A percentile compares a stretch with the other conserved stretches of the same genome.
phyloP scores from a whole-genome alignment of 1,284 basidiomycete genomes.

The Irpex sp. region DNA sequence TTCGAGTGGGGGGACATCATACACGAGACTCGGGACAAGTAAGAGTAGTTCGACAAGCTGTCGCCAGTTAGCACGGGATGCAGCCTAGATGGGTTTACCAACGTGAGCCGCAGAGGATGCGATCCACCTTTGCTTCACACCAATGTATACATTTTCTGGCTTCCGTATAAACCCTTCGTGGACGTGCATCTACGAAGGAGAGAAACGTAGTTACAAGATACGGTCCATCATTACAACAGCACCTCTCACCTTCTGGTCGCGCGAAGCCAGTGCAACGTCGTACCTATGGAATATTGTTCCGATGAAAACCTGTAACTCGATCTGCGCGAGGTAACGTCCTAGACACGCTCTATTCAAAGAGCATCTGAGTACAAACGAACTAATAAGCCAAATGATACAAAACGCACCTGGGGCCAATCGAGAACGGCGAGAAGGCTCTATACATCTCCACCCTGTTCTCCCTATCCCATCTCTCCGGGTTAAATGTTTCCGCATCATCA shows the following conservation, averaged over 20 bases:
- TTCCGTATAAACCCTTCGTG: conserved; percentile 75
- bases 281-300: conserved; percentile 65
- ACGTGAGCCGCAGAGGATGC: too few relatives aligned
- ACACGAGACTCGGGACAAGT: too few relatives aligned
- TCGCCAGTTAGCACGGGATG: too few relatives aligned
- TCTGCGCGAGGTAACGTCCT: conserved; percentile 63
- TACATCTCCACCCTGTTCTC: conserved; percentile 3
- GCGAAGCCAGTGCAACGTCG: conserved; percentile 55
- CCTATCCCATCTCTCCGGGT: conserved; percentile 6
- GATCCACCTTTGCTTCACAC: not conserved
- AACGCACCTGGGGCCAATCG: conserved; percentile 51
- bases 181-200: conserved; percentile 45
- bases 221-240: not conserved
- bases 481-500: conserved; percentile 8
- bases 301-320: conserved; percentile 69
- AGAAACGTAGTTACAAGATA: not conserved
- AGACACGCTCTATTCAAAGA: conserved; percentile 38
- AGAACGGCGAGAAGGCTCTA: conserved; percentile 36
- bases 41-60: too few relatives aligned
- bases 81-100: too few relatives aligned
- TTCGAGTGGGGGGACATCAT: too few relatives aligned
- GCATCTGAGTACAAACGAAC: conserved; percentile 26
- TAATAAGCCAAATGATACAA: not conserved
- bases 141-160: conserved; percentile 34
- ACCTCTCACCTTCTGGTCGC: conserved; percentile 44